Percentiles rank a stretch among this genome's conserved stretches.
Conservation (phyloP, 108 stramenopile genomes). For the Skeletonema menzelii region DNA sequence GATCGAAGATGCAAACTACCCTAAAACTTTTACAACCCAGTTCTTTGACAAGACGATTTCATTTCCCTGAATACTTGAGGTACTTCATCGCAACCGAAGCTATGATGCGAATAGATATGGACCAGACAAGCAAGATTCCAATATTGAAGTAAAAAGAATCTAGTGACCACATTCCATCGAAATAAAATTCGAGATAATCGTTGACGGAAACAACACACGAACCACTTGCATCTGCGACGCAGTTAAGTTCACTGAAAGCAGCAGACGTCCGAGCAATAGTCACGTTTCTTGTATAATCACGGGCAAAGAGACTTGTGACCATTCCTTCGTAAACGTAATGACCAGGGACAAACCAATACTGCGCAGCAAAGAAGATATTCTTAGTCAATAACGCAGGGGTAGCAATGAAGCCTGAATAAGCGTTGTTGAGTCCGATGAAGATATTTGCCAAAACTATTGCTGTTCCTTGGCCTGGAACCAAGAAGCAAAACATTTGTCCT, state of each 20-base stretch:
- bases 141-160: constrained; percentile 39
- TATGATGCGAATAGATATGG: constrained; percentile 48
- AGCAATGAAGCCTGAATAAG: constrained; percentile 43
- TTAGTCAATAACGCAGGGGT: constrained; percentile 33
- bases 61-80: constrained; percentile 44
- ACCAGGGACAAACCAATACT: constrained; percentile 74
- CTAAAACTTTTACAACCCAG: too few relatives aligned
- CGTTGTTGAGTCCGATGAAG: constrained; percentile 46
- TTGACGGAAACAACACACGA: constrained; percentile 40
- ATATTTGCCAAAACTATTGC: constrained; percentile 20
- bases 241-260: constrained; percentile 42
- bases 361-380: constrained; percentile 20
- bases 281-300: constrained; percentile 34
- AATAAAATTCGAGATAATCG: constrained; percentile 57
- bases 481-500: not conserved
- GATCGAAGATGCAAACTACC: not conserved
- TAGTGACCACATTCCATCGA: constrained; percentile 55
- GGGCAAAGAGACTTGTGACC: constrained; percentile 48
- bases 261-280: constrained; percentile 45
- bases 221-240: constrained; percentile 4
- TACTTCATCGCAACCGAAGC: constrained; percentile 57
- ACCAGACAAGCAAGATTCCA: constrained; percentile 46
- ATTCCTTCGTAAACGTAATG: constrained; percentile 81
- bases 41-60: not conserved
- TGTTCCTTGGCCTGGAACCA: constrained; percentile 38